phyloP scores from a whole-genome alignment of 495 filamentous ascomycete genomes.

The Trichocladium uniseriatum region DNA sequence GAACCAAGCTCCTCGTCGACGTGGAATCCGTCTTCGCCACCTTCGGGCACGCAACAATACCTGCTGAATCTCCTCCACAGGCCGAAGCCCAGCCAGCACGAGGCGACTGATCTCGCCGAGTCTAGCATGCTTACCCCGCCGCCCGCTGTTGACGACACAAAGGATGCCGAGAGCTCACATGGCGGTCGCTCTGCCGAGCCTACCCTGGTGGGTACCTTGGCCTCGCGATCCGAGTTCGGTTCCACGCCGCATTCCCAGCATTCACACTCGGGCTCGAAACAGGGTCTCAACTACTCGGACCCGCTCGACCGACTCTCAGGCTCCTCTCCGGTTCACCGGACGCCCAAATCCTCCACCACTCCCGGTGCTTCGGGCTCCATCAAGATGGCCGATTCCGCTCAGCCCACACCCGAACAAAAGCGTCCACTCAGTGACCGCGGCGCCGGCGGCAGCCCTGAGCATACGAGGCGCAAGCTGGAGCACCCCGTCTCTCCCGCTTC shows the following conservation, averaged over 20 bases:
- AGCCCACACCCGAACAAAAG: slow-evolving; percentile 28
- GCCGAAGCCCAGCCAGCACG: slow-evolving; percentile 45
- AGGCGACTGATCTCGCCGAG: slow-evolving; percentile 33
- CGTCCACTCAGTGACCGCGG: slow-evolving; percentile 32
- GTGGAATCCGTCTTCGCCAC: slow-evolving; percentile 36
- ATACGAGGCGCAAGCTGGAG: slow-evolving; percentile 36
- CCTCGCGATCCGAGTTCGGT: slow-evolving; percentile 29
- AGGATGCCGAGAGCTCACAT: slow-evolving; percentile 13
- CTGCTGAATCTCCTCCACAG: slow-evolving; percentile 44
- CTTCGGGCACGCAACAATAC: slow-evolving; percentile 41
- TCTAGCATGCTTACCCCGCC: slow-evolving; percentile 33
- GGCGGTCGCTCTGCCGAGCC: slow-evolving; percentile 19
- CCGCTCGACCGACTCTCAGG: slow-evolving; percentile 26
- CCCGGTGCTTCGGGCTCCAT: slow-evolving; percentile 26
- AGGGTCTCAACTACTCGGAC: slow-evolving; percentile 21
- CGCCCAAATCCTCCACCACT: slow-evolving; percentile 34
- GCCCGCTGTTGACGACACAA: slow-evolving; percentile 23
- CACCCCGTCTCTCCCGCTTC: slow-evolving; percentile 29
- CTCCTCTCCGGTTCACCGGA: slow-evolving; percentile 29
- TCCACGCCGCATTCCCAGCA: slow-evolving; percentile 34
- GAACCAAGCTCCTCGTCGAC: slow-evolving; percentile 20
- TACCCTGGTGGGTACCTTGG: slow-evolving; percentile 20
- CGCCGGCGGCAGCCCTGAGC: slow-evolving; percentile 34
- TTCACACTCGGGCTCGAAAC: slow-evolving; percentile 23
- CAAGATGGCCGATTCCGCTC: slow-evolving; percentile 30